A percentile compares a stretch with the other conserved stretches of the same genome.
Evolutionary conservation across 78 protist species (phyloP).

Genomic region (Bodo saltans): DNA sequence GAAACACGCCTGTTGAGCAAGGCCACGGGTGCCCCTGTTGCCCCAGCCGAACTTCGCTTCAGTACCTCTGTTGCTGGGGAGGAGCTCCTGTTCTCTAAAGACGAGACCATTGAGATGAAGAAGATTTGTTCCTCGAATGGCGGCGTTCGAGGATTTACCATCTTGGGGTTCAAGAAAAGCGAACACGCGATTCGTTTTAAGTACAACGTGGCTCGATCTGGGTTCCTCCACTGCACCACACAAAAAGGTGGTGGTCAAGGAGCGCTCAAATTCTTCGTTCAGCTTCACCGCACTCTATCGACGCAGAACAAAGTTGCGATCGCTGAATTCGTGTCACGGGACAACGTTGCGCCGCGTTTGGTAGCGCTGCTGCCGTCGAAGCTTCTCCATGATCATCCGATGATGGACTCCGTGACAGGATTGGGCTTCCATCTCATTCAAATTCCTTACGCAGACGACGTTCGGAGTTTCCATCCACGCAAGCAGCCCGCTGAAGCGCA

Average conservation of each 20-base stretch:
- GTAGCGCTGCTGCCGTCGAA: slow-evolving; percentile 8
- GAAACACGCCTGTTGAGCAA: background rate
- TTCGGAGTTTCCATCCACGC: background rate
- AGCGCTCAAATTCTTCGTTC: background rate
- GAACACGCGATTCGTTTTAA: background rate
- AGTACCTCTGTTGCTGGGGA: background rate
- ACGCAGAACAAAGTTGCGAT: background rate
- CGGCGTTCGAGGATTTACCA: slow-evolving; percentile 4
- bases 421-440: slow-evolving; percentile 4
- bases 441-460: slow-evolving; percentile 19
- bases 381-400: background rate
- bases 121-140: background rate
- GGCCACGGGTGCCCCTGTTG: background rate
- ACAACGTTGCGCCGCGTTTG: background rate
- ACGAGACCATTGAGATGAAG: slow-evolving; percentile 11
- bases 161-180: slow-evolving; percentile 16
- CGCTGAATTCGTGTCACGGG: slow-evolving; percentile 1
- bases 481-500: background rate
- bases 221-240: background rate
- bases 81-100: background rate
- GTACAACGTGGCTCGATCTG: background rate
- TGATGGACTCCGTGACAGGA: background rate
- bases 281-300: background rate
- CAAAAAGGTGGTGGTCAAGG: background rate
- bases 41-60: background rate